Evolutionary conservation across 106 monocot species (phyloP).

Genomic region (Amphibolis antarctica): DNA sequence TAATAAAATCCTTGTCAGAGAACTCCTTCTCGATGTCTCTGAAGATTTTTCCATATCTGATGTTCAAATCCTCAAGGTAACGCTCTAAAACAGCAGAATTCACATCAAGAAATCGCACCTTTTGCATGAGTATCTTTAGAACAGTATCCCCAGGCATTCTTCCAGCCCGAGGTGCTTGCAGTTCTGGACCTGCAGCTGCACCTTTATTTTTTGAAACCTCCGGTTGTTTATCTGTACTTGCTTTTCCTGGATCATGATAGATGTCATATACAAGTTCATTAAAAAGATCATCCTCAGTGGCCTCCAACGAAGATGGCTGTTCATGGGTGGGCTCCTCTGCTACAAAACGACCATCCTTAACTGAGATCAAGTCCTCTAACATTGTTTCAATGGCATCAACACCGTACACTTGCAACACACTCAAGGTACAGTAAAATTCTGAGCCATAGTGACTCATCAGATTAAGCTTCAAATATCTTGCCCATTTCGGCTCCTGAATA

Average conservation of each 20-base stretch:
- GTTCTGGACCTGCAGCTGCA: slow-evolving; percentile 26
- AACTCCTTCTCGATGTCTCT: slow-evolving; percentile 73
- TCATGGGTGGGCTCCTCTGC: slow-evolving; percentile 26
- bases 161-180: slow-evolving; percentile 43
- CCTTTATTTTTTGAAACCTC: slow-evolving; percentile 20
- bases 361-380: slow-evolving; percentile 81
- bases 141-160: slow-evolving; percentile 83
- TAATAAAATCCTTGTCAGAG: slow-evolving; percentile 26
- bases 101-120: slow-evolving; percentile 82
- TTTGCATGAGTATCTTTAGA: slow-evolving; percentile 84
- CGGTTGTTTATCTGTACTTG: slow-evolving; percentile 19
- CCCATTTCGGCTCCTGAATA: slow-evolving; percentile 75
- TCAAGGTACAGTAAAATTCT: slow-evolving; percentile 85
- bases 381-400: slow-evolving; percentile 93
- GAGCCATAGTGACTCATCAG: slow-evolving; percentile 74
- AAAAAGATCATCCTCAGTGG: slow-evolving; percentile 20
- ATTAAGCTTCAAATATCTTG: slow-evolving; percentile 69
- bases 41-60: slow-evolving; percentile 65
- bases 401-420: slow-evolving; percentile 73
- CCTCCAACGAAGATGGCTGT: slow-evolving; percentile 13
- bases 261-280: slow-evolving; percentile 16
- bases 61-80: slow-evolving; percentile 73
- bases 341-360: slow-evolving; percentile 29
- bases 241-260: slow-evolving; percentile 18
- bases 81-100: slow-evolving; percentile 67